A percentile compares a stretch with the other conserved stretches of the same genome.
Conservation (phyloP, 805 yeast genomes). For the Barnettozyma sucrosica region DNA sequence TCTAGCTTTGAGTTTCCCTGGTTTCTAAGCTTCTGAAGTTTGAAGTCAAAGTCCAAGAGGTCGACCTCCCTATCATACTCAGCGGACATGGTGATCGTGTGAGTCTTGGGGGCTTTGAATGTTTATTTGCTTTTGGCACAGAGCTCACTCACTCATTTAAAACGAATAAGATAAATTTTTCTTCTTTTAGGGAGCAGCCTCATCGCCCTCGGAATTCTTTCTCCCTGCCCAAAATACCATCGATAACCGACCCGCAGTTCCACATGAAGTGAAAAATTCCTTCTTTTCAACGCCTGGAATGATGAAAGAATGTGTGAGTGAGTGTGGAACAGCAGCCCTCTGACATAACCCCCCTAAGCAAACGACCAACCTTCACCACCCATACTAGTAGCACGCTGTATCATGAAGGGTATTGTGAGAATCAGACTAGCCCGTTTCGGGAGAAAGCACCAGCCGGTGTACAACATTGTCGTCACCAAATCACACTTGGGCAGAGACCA, state of each 20-base stretch:
- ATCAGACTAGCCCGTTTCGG: slow-evolving; percentile 93
- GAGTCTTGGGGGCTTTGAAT: too few relatives aligned
- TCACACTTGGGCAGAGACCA: slow-evolving; percentile 73
- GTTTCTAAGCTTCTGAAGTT: slow-evolving; percentile 58
- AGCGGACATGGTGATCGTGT: slow-evolving; percentile 1
- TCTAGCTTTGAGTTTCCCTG: slow-evolving; percentile 77
- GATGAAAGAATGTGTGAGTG: too few relatives aligned
- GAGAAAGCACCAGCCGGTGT: slow-evolving; percentile 77
- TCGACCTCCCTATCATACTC: slow-evolving; percentile 21
- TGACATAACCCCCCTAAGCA: too few relatives aligned
- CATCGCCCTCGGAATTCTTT: slow-evolving; percentile 8
- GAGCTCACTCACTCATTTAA: neutral
- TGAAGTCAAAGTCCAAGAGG: slow-evolving; percentile 41
- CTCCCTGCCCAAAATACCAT: too few relatives aligned
- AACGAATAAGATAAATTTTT: slow-evolving; percentile 11
- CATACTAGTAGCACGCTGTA: too few relatives aligned
- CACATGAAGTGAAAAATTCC: neutral
- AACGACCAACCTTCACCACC: too few relatives aligned
- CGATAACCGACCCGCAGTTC: too few relatives aligned
- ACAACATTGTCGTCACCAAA: slow-evolving; percentile 87
- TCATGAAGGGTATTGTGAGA: slow-evolving; percentile 63
- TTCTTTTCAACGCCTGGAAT: neutral
- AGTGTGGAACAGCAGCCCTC: neutral
- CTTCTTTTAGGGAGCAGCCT: neutral
- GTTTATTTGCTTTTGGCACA: neutral